phyloP scores from a whole-genome alignment of 306 rosid genomes.

The Arachis hypogaea region DNA sequence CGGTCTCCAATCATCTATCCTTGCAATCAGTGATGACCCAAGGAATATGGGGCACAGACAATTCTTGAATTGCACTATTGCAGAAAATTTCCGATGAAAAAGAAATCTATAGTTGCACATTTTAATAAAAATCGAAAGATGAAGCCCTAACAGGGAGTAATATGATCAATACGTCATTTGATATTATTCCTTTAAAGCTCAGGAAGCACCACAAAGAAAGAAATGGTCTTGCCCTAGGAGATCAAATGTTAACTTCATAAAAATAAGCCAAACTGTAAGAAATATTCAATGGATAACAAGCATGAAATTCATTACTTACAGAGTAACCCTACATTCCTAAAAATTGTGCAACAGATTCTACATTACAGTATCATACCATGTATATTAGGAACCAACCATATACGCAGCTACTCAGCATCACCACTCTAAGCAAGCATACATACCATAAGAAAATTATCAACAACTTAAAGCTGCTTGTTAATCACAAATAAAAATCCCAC shows the following conservation, averaged over 20 bases:
- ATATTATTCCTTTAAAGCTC: conserved; percentile 7
- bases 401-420: neutral
- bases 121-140: conserved; percentile 9
- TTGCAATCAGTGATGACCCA: conserved; percentile 13
- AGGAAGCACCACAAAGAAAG: neutral
- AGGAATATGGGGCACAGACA: conserved; percentile 10
- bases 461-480: conserved; percentile 27
- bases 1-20: conserved; percentile 16
- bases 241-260: conserved; percentile 4
- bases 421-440: conserved; percentile 34
- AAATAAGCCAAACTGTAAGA: neutral
- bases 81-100: neutral
- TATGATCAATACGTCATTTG: neutral
- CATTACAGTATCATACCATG: neutral
- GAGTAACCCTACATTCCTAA: neutral
- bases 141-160: conserved; percentile 5
- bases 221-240: neutral
- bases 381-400: conserved; percentile 3
- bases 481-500: conserved; percentile 16
- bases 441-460: conserved; percentile 30
- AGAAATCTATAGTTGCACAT: conserved; percentile 17
- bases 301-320: neutral
- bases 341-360: conserved; percentile 6
- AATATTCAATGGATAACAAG: conserved; percentile 9
- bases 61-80: conserved; percentile 20